phyloP scores from a whole-genome alignment of 225 moss, liverwort and hornwort species.

The Bryum argenteum region DNA sequence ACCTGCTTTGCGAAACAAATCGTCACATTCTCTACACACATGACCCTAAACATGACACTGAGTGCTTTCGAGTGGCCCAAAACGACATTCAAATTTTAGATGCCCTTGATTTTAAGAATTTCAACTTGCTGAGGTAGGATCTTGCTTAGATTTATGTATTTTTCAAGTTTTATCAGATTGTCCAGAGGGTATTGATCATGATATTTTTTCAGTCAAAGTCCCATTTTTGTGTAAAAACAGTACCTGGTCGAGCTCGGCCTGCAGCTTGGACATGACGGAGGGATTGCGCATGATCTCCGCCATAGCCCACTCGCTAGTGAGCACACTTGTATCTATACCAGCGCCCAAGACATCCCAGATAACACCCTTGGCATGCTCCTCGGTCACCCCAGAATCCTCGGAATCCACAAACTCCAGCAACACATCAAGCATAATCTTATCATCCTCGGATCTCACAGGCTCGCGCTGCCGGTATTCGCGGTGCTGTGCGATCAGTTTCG shows the following conservation, averaged over 20 bases:
- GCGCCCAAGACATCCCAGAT: slow-evolving; percentile 14
- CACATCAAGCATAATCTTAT: slow-evolving; percentile 23
- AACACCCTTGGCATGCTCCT: slow-evolving; percentile 7
- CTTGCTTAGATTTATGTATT: too few species aligned
- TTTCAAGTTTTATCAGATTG: too few species aligned
- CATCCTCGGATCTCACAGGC: neutral
- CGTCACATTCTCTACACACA: neutral
- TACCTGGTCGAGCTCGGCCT: slow-evolving; percentile 20
- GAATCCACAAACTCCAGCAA: slow-evolving; percentile 10
- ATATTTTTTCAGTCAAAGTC: neutral
- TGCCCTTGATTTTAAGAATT: too few species aligned
- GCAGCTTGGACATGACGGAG: neutral
- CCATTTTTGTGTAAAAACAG: too few species aligned
- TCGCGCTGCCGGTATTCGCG: neutral
- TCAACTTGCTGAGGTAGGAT: too few species aligned
- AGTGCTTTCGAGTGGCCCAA: too few species aligned
- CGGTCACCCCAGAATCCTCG: neutral
- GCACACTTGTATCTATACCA: slow-evolving; percentile 1
- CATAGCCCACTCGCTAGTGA: slow-evolving; percentile 20
- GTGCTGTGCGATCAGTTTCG: slow-evolving; percentile 14
- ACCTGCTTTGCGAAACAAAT: neutral
- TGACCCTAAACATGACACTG: too few species aligned
- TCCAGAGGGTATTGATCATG: too few species aligned
- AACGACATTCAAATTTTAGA: too few species aligned
- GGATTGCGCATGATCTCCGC: slow-evolving; percentile 16